Evolutionary conservation across 2,329 filamentous ascomycete genomes (phyloP).

Genomic region (Verticillium nubilum): DNA sequence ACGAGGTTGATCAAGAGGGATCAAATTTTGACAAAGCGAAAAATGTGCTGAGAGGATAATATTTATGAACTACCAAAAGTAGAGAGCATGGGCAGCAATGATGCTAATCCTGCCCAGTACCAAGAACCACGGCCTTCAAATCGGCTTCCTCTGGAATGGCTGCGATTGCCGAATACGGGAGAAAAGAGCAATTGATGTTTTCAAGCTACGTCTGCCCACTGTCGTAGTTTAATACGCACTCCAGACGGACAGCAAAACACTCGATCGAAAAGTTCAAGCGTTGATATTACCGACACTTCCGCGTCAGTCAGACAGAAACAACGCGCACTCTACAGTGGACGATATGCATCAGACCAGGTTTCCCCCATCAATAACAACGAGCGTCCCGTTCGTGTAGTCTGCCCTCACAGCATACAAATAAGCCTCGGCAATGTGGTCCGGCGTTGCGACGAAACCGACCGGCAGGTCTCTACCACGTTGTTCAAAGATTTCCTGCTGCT

Average conservation of each 20-base stretch:
- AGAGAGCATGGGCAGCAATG: neutral
- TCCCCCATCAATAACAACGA: slow-evolving; percentile 2
- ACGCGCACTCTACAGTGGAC: no score
- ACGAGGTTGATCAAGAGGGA: slow-evolving; percentile 35
- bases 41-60: slow-evolving; percentile 15
- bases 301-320: no score
- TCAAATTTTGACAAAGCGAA: slow-evolving; percentile 42
- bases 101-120: slow-evolving; percentile 16
- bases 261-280: no score
- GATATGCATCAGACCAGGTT: neutral
- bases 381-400: slow-evolving; percentile 1
- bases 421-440: slow-evolving; percentile 9
- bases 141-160: slow-evolving; percentile 22
- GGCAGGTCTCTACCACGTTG: slow-evolving; percentile 12
- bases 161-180: slow-evolving; percentile 23
- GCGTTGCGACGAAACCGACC: slow-evolving; percentile 22
- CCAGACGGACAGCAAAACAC: no score
- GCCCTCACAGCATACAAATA: slow-evolving; percentile 3
- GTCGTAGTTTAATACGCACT: no score
- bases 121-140: slow-evolving; percentile 24
- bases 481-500: slow-evolving; percentile 18
- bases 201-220: neutral
- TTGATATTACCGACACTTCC: no score
- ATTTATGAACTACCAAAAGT: no score
- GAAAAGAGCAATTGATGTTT: slow-evolving; percentile 6